Evolutionary conservation across 1,139 yeast species (phyloP).

Genomic region (Torulaspora pretoriensis): DNA sequence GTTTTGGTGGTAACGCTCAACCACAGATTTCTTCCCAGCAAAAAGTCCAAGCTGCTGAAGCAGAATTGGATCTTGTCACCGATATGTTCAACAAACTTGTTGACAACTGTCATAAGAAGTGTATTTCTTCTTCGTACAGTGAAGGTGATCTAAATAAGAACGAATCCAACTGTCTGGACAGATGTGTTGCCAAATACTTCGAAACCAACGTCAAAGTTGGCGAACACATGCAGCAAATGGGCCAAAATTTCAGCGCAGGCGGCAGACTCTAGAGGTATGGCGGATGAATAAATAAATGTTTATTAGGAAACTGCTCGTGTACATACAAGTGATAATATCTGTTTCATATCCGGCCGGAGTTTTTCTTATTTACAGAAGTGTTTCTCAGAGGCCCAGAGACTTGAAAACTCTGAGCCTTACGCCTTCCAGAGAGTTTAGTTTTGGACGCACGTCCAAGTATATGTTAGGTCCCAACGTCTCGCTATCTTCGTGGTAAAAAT

Average conservation of each 20-base stretch:
- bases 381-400: conserved; percentile 47
- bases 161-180: conserved; percentile 88
- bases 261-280: conserved; percentile 29
- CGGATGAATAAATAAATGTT: conserved; percentile 6
- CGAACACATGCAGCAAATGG: conserved; percentile 77
- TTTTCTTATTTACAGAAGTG: conserved; percentile 6
- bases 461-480: conserved; percentile 54
- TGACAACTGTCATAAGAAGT: conserved; percentile 85
- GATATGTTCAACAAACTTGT: conserved; percentile 89
- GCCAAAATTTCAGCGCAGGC: conserved; percentile 44
- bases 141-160: conserved; percentile 79
- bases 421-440: conserved; percentile 77
- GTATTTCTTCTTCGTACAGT: conserved; percentile 60
- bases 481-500: conserved; percentile 66
- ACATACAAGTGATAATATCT: conserved; percentile 5
- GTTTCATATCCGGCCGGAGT: not conserved
- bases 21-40: conserved; percentile 72
- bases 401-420: conserved; percentile 58
- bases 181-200: conserved; percentile 96
- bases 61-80: conserved; percentile 92
- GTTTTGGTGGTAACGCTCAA: conserved; percentile 74
- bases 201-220: conserved; percentile 96
- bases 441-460: conserved; percentile 87
- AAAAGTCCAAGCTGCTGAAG: conserved; percentile 78
- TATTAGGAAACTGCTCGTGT: conserved; percentile 8